Base-by-base conservation (phyloP, 2,329 filamentous ascomycete genomes). In the Epichloe sp. region DNA sequence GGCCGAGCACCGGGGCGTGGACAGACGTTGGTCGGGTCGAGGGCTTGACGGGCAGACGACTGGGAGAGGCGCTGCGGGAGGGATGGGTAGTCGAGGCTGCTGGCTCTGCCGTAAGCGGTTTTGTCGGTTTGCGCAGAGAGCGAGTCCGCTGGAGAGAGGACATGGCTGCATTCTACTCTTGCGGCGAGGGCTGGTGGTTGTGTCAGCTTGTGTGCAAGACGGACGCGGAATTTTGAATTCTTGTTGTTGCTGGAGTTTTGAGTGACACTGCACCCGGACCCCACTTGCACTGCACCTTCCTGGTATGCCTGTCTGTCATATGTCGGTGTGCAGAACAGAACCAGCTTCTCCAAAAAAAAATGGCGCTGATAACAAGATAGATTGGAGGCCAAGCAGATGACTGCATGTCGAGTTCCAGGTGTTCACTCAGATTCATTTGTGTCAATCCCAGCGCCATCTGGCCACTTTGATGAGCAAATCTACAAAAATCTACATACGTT, bases 41-140 rank as follows among this genome's bases (percentile, higher is more conserved):
- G 35, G 71, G 72, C 58, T 74, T 77, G 56, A 73, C 61, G 40
- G 75, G 75, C 35, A 78, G 64, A 40, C 75, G 70, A 58, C 71
- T 78, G 2, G 76, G 74, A 10, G 75, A 78, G 17, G 56, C 59
- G 56, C 62, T 70, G 52, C 70, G 65, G 26, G 60, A 63, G 62
- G 54, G 49, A 54, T 43, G n/a, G 15, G 41, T 15, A 5, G 45
- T 51, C 58, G 48, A 26, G 56, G 46, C 34, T 47, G 47, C 46
- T 7, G 57, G 34, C 5, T 15, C 56, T 35, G 34, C 53, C 34
- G 52, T 48, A 44, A 44, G 49, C 23, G 40, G 55, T 23, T 44
- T 51, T 53, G 42, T 54, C 49, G 19, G 55, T 53, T 45, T 72
- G 37, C 75, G 74, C 51, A 78, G 57, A 3, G 76, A 77, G 17